Evolutionary conservation across 495 filamentous ascomycete species (phyloP).

Genomic region (Talaromyces nanjingensis): DNA sequence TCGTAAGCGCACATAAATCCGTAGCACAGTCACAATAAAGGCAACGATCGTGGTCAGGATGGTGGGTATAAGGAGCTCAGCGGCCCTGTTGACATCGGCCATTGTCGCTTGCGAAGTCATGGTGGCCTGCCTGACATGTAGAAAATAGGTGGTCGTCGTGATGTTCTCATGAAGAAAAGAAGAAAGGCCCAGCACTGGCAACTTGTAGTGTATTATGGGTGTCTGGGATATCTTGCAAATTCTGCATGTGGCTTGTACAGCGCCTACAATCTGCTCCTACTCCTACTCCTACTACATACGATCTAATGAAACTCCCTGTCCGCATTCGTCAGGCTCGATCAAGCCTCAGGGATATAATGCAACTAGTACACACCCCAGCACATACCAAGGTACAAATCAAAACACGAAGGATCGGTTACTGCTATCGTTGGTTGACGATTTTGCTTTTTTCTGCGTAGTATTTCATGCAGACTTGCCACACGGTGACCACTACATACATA

Average conservation of each 20-base stretch:
- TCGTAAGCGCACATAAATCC: constrained; percentile 1
- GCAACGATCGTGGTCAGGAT: constrained; percentile 11
- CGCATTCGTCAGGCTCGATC: background rate
- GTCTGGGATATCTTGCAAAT: background rate
- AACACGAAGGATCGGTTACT: background rate
- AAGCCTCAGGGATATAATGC: background rate
- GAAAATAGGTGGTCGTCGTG: background rate
- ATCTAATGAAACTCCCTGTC: background rate
- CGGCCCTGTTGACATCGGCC: constrained; percentile 10
- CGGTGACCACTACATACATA: background rate
- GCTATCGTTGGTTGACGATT: background rate
- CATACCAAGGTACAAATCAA: background rate
- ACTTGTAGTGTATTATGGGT: background rate
- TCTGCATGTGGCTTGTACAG: background rate
- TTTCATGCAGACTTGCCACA: background rate
- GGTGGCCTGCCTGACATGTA: background rate
- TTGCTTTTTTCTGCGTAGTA: background rate
- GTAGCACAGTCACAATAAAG: background rate
- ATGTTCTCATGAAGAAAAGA: background rate
- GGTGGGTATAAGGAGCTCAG: constrained; percentile 8
- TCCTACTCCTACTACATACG: background rate
- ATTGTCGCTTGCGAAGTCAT: constrained; percentile 1
- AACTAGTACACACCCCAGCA: background rate
- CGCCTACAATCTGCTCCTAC: background rate
- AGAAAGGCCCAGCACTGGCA: background rate